These are phyloP conservation scores for Chytriomyces sp. DNA, from an alignment of 192 early-diverging fungal genomes.

Conservation along the genomic window DNA sequence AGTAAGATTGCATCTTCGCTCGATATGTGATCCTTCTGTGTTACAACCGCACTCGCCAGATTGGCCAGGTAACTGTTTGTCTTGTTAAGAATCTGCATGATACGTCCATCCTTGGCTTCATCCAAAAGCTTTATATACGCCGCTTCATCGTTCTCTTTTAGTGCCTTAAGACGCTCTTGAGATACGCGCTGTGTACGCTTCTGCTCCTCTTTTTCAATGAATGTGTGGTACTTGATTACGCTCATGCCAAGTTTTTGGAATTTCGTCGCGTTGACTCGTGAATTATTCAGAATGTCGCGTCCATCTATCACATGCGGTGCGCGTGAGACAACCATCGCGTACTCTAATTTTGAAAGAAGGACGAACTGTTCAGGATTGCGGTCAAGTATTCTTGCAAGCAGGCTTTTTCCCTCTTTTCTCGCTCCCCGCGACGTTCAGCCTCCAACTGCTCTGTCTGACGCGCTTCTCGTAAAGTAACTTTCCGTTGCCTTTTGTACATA, in stretches of 20 bases:
- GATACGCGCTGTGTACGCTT: conserved; percentile 81
- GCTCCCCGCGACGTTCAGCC: conserved; percentile 80
- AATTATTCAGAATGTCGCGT: conserved; percentile 59
- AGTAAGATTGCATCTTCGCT: conserved; percentile 41
- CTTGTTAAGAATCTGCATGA: conserved; percentile 87
- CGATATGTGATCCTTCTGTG: conserved; percentile 65
- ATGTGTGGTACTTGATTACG: conserved; percentile 75
- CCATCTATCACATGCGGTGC: conserved; percentile 35
- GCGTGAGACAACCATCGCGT: background rate
- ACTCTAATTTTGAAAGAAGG: background rate
- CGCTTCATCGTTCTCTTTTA: conserved; percentile 97
- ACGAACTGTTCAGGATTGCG: conserved; percentile 49
- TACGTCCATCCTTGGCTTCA: conserved; percentile 94
- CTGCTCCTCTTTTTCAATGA: conserved; percentile 92
- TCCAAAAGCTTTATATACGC: conserved; percentile 95
- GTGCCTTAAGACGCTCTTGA: conserved; percentile 93
- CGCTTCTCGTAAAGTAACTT: conserved; percentile 73
- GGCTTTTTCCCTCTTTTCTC: conserved; percentile 85
- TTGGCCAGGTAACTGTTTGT: conserved; percentile 84
- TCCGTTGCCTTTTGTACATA: conserved; percentile 36
- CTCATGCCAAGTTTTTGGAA: conserved; percentile 74
- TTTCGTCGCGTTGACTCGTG: conserved; percentile 58
- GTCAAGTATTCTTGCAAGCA: conserved; percentile 76
- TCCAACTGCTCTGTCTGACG: conserved; percentile 89
- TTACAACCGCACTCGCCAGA: conserved; percentile 81